Base-by-base conservation (phyloP, 2,329 filamentous ascomycete genomes). In the Diaporthe citrichinensis region DNA sequence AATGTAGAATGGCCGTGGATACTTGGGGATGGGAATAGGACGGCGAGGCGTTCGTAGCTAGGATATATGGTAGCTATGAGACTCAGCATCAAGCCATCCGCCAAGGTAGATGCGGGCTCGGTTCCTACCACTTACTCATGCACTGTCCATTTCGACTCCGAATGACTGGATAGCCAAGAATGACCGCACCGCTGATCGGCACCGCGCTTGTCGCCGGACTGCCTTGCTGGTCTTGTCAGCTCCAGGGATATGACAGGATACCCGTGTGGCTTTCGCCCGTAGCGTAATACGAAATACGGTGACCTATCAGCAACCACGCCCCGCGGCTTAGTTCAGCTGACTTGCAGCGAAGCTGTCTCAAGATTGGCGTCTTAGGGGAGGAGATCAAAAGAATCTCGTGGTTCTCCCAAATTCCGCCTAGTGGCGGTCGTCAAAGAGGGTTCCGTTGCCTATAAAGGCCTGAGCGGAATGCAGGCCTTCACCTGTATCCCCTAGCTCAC, bases 231-330 rank as follows among this genome's bases (percentile, higher is more conserved):
- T 46, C 41, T 31, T 23, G 4, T 67, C 61, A 34, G 46, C 31
- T 25, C 3, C 31, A 15, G 25, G 46, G 31, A 36, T 36, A 25
- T 34, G 44, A 17, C 62, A 25, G 62, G 28, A 67, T 51, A 28
- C 28, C 62, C 28, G 44, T 36, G 62, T 53, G 62, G 62, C 62
- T 68, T 51, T 39, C 10, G 62, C 46, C 62, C 28, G 62, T 68
- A 53, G 62, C 62, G 62, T 51, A 39, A 53, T 68, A 53, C 62
- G 62, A 68, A 25, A 68, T 39, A 68, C 62, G 62, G 44, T 23
- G 44, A 23, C 62, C 62, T 68, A 68, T 68, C 62, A 68, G 5
- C 4, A 6, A 6, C 23, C 46, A 17, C 31, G 28, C 44, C 57
- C 44, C 36, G 46, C 59, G 39, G 23, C 31, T 7, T 51, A 68